These are phyloP conservation scores for Globisporangium paddicum DNA, from an alignment of 352 stramenopile species.

Conservation along the genomic window DNA sequence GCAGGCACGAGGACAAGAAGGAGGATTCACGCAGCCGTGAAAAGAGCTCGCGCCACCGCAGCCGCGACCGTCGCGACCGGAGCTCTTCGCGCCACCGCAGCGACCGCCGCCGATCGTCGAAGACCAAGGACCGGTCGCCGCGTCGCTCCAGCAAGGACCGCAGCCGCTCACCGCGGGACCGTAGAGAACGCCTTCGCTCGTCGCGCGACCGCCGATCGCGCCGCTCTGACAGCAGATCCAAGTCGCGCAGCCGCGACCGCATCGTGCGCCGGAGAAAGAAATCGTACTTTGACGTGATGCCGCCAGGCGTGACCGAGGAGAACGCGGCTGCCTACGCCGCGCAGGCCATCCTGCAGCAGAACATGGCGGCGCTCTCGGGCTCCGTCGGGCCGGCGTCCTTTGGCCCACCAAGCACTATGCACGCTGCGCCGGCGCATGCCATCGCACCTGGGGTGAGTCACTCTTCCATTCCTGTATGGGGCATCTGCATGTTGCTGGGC, in stretches of 20 bases:
- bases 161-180: constrained; percentile 17
- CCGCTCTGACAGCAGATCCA: constrained; percentile 32
- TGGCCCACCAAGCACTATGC: constrained; percentile 19
- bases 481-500: not conserved
- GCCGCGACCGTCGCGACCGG: not conserved
- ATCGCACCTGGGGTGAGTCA: constrained; percentile 17
- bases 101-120: constrained; percentile 28
- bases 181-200: constrained; percentile 1
- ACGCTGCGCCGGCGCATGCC: constrained; percentile 16
- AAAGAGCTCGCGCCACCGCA: constrained; percentile 6
- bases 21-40: constrained; percentile 11
- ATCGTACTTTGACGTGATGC: constrained; percentile 82
- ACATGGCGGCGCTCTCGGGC: constrained; percentile 63
- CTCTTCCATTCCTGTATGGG: too few species aligned
- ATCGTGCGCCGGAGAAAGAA: constrained; percentile 59
- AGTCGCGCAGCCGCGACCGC: constrained; percentile 31
- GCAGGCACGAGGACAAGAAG: constrained; percentile 2
- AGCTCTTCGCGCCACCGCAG: constrained; percentile 12
- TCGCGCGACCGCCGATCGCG: constrained; percentile 28
- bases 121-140: constrained; percentile 15
- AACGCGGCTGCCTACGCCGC: constrained; percentile 78
- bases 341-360: constrained; percentile 83
- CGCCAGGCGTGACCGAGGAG: constrained; percentile 75
- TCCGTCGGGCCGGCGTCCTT: constrained; percentile 65
- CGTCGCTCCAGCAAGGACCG: constrained; percentile 4